Conservation (phyloP, 1,284 basidiomycete species). For the Austropuccinia psidii region DNA sequence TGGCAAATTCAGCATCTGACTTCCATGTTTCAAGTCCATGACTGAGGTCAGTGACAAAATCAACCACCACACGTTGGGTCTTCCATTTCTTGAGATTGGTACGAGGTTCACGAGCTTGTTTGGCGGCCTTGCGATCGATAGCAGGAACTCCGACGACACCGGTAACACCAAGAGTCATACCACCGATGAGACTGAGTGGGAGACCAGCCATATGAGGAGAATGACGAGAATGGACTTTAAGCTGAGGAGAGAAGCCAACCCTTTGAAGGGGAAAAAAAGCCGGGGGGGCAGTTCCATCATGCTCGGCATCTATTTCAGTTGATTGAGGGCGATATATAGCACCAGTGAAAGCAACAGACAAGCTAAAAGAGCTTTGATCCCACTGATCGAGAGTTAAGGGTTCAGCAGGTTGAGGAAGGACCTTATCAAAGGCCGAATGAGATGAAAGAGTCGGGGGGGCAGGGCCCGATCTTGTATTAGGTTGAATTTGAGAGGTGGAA, state of each 20-base stretch:
- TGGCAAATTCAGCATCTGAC: slow-evolving; percentile 42
- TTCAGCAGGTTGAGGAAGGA: not conserved
- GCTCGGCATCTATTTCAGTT: not conserved
- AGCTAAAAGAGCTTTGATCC: slow-evolving; percentile 34
- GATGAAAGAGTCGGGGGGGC: not conserved
- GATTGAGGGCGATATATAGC: slow-evolving; percentile 28
- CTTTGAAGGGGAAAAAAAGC: slow-evolving; percentile 46
- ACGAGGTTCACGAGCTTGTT: slow-evolving; percentile 10
- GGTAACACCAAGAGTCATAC: slow-evolving; percentile 46
- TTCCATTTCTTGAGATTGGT: slow-evolving; percentile 37
- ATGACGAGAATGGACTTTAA: slow-evolving; percentile 41
- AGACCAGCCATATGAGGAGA: slow-evolving; percentile 33
- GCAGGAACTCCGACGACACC: slow-evolving; percentile 44
- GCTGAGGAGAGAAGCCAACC: slow-evolving; percentile 44
- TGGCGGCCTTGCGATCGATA: slow-evolving; percentile 39
- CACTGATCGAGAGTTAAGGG: not conserved
- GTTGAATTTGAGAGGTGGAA: not conserved
- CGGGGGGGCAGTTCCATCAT: slow-evolving; percentile 39
- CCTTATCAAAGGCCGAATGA: not conserved
- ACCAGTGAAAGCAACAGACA: slow-evolving; percentile 34
- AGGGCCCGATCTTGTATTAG: not conserved
- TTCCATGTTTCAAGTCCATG: slow-evolving; percentile 45
- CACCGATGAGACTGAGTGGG: slow-evolving; percentile 38
- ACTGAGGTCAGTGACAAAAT: slow-evolving; percentile 45
- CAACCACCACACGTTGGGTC: slow-evolving; percentile 44